Evolutionary conservation across 2,329 filamentous ascomycete genomes (phyloP).

Genomic region (Saccharata proteae): DNA sequence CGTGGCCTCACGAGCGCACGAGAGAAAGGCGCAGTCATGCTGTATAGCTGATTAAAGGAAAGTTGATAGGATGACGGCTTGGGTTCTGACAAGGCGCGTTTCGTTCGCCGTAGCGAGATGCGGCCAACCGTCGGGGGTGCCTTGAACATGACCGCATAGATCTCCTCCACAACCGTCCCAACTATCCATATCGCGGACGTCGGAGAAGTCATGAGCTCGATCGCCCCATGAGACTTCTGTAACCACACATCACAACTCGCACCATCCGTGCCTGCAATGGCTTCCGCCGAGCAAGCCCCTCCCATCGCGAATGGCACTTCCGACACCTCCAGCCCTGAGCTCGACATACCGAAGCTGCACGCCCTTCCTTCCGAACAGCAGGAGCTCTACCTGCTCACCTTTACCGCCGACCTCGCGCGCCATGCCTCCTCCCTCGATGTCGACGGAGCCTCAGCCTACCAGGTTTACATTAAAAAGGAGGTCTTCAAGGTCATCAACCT

Average conservation of each 20-base stretch:
- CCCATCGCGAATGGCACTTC: constrained; percentile 24
- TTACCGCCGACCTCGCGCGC: constrained; percentile 68
- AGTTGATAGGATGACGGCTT: not conserved
- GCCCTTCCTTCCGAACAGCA: constrained; percentile 87
- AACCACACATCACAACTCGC: not conserved
- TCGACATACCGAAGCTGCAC: constrained; percentile 83
- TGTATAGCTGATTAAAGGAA: no score
- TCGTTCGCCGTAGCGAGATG: constrained; percentile 3
- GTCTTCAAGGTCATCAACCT: constrained; percentile 87
- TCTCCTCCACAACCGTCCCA: constrained; percentile 1
- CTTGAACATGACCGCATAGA: constrained; percentile 4
- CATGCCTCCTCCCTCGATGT: constrained; percentile 64
- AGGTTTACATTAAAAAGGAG: constrained; percentile 87
- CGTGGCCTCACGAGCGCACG: no score
- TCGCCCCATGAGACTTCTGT: constrained; percentile 3
- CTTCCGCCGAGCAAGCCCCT: constrained; percentile 12
- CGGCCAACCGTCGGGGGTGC: not conserved
- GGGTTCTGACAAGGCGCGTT: constrained; percentile 1
- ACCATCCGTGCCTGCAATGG: constrained; percentile 4
- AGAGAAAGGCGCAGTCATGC: not conserved
- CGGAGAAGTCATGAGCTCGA: no score
- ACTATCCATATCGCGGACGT: no score
- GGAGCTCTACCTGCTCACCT: constrained; percentile 84
- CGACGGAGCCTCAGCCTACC: constrained; percentile 76
- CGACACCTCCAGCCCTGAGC: constrained; percentile 48